phyloP scores from a whole-genome alignment of 176 grass and related monocot species.

The Calamus simplicifolius region DNA sequence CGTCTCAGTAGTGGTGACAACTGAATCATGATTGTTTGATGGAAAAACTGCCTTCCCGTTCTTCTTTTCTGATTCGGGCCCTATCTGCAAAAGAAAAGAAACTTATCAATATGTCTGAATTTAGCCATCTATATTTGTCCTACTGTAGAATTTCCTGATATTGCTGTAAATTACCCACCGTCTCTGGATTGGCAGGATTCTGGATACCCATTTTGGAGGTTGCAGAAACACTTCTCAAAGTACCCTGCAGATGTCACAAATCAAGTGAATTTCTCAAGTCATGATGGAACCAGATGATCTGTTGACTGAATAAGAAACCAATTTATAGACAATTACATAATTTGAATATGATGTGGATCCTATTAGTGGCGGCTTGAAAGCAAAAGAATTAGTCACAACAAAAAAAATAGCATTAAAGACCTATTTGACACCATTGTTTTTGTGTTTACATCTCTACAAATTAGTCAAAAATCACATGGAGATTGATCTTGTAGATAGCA shows the following conservation, averaged over 20 bases:
- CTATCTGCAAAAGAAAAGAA: slow-evolving; percentile 8
- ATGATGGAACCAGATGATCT: too few species aligned
- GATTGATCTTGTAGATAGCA: too few species aligned
- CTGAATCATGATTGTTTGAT: slow-evolving; percentile 16
- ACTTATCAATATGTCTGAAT: slow-evolving; percentile 1
- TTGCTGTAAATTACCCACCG: slow-evolving; percentile 20
- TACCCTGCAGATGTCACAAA: slow-evolving; percentile 34
- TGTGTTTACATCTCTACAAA: too few species aligned
- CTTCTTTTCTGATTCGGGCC: neutral
- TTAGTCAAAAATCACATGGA: too few species aligned
- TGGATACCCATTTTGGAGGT: slow-evolving; percentile 35
- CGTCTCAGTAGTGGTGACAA: slow-evolving; percentile 17
- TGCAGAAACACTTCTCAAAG: slow-evolving; percentile 42
- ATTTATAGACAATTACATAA: too few species aligned
- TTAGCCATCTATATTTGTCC: slow-evolving; percentile 3
- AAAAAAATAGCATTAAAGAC: too few species aligned
- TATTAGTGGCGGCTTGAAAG: too few species aligned
- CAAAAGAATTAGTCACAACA: too few species aligned
- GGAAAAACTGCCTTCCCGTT: slow-evolving; percentile 20
- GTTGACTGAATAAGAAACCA: too few species aligned
- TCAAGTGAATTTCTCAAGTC: too few species aligned
- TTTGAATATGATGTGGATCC: too few species aligned
- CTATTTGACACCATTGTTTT: too few species aligned
- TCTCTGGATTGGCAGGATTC: slow-evolving; percentile 27
- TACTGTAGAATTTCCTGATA: neutral